These are phyloP conservation scores for Scheffersomyces segobiensis DNA, from an alignment of 1,139 yeast genomes.

Conservation along the genomic window DNA sequence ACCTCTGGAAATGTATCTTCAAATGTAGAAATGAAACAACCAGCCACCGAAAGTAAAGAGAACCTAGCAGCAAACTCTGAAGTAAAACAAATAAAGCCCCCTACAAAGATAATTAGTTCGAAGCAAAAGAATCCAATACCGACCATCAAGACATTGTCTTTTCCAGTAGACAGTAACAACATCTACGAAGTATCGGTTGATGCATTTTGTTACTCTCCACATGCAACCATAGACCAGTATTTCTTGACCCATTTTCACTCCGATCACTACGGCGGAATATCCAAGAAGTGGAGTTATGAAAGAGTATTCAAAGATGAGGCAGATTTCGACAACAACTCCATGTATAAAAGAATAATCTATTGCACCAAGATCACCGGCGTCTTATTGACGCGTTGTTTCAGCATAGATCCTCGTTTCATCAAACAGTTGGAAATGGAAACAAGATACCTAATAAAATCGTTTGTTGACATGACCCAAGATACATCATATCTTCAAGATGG, in stretches of 20 bases:
- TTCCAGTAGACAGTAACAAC: constrained; percentile 24
- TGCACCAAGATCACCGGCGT: constrained; percentile 71
- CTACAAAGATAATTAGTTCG: constrained; percentile 15
- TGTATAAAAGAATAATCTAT: constrained; percentile 47
- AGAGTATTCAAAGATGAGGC: constrained; percentile 32
- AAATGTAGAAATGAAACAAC: constrained; percentile 12
- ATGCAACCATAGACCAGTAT: constrained; percentile 49
- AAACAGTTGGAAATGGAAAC: constrained; percentile 46
- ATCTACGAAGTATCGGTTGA: constrained; percentile 56
- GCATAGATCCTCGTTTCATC: constrained; percentile 55
- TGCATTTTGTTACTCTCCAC: constrained; percentile 60
- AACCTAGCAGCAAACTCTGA: not conserved
- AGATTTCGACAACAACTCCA: constrained; percentile 44
- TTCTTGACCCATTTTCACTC: constrained; percentile 84
- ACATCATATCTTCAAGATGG: constrained; percentile 9
- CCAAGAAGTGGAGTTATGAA: constrained; percentile 67
- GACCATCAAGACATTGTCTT: constrained; percentile 50
- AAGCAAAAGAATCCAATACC: constrained; percentile 48
- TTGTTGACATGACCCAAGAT: not conserved
- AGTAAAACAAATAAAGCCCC: constrained; percentile 21
- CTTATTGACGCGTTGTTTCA: constrained; percentile 54
- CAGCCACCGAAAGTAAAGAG: not conserved
- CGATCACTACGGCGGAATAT: constrained; percentile 89
- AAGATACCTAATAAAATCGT: constrained; percentile 28
- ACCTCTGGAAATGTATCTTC: constrained; percentile 9